phyloP scores from a whole-genome alignment of 2,329 filamentous ascomycete genomes.

The Diaporthe helianthi region DNA sequence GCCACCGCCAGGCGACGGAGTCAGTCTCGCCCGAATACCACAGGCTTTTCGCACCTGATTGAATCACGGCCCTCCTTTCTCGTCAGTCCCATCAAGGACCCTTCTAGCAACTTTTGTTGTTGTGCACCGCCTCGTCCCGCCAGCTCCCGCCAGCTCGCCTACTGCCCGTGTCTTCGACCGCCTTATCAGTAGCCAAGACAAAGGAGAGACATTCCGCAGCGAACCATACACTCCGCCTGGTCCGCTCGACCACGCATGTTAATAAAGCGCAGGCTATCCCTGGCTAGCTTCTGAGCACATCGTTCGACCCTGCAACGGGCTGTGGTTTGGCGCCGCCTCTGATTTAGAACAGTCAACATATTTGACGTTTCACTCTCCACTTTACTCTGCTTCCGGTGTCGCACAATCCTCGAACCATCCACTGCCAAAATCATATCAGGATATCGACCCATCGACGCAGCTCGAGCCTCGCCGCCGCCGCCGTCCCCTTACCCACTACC shows the following conservation, averaged over 20 bases:
- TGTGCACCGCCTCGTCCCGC: slow-evolving; percentile 16
- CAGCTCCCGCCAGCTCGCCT: neutral
- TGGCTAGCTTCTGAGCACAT: slow-evolving; percentile 14
- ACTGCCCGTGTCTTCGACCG: slow-evolving; percentile 10
- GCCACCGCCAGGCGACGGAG: slow-evolving; percentile 11
- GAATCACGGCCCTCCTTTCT: slow-evolving; percentile 15
- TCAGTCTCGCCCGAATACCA: slow-evolving; percentile 25
- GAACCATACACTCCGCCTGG: slow-evolving; percentile 7
- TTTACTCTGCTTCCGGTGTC: slow-evolving; percentile 34
- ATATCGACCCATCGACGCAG: slow-evolving; percentile 30
- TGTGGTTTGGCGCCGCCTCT: slow-evolving; percentile 21
- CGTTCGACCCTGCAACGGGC: slow-evolving; percentile 28
- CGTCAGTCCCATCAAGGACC: slow-evolving; percentile 9
- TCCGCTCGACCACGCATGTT: slow-evolving; percentile 18
- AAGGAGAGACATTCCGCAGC: slow-evolving; percentile 26
- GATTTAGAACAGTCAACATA: slow-evolving; percentile 30
- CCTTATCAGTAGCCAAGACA: slow-evolving; percentile 30
- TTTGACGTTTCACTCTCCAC: slow-evolving; percentile 36
- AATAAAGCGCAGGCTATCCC: slow-evolving; percentile 30
- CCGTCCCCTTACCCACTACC: slow-evolving; percentile 12
- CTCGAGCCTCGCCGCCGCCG: neutral
- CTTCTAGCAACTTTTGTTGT: slow-evolving; percentile 6
- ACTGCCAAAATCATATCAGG: slow-evolving; percentile 30
- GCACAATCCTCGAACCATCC: slow-evolving; percentile 37
- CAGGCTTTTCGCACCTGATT: slow-evolving; percentile 15